phyloP scores from a whole-genome alignment of 768 basidiomycete genomes.

The Macrolepiota fuliginosa region DNA sequence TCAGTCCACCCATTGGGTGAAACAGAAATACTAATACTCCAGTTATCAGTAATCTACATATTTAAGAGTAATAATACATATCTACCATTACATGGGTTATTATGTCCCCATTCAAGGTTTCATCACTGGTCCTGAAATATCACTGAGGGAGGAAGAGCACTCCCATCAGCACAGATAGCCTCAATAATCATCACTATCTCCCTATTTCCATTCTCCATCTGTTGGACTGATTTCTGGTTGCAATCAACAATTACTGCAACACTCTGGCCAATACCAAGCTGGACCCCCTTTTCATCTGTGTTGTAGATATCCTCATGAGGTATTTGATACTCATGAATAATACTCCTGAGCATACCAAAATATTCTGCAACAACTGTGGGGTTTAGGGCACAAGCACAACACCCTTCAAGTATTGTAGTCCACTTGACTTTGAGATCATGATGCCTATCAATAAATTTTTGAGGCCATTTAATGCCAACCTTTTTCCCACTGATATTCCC shows the following conservation, averaged over 20 bases:
- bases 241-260: neutral
- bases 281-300: slow-evolving; percentile 14
- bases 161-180: slow-evolving; percentile 37
- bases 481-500: no score
- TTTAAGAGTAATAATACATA: slow-evolving; percentile 7
- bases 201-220: neutral
- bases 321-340: no score
- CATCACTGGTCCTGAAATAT: slow-evolving; percentile 30
- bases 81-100: slow-evolving; percentile 28
- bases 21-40: no score
- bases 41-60: no score
- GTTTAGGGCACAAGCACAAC: no score
- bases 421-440: no score
- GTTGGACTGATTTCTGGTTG: neutral
- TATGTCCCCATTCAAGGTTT: slow-evolving; percentile 19
- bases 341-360: no score
- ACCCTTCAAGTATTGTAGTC: no score
- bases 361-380: no score
- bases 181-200: slow-evolving; percentile 43
- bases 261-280: slow-evolving; percentile 5
- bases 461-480: no score
- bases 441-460: no score
- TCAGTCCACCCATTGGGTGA: no score
- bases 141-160: slow-evolving; percentile 29
- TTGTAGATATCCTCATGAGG: slow-evolving; percentile 18